Evolutionary conservation across 2,329 filamentous ascomycete species (phyloP).

Genomic region (Nemania sp.): DNA sequence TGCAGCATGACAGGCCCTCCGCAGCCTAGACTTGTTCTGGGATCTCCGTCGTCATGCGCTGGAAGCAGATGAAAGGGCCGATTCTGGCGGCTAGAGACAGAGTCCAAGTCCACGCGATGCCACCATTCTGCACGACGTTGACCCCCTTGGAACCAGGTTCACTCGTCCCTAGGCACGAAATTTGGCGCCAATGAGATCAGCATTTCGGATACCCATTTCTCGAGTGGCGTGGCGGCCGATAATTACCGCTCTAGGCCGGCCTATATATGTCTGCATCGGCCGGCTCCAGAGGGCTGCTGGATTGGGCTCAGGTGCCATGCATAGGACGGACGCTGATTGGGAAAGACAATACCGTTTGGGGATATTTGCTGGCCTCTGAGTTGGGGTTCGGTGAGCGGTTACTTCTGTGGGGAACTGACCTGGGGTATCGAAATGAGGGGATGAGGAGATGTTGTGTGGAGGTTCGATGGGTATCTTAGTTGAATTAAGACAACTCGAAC

Average conservation of each 20-base stretch:
- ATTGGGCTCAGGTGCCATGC: constrained; percentile 20
- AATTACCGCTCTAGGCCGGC: neutral
- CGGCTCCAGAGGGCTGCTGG: constrained; percentile 9
- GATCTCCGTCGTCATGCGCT: neutral
- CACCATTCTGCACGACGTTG: constrained; percentile 1
- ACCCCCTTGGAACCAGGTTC: neutral
- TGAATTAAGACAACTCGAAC: neutral
- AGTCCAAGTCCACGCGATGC: neutral
- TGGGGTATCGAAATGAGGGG: neutral
- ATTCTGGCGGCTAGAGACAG: constrained; percentile 13
- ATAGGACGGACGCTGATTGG: constrained; percentile 32
- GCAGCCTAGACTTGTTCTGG: constrained; percentile 7
- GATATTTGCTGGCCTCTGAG: neutral
- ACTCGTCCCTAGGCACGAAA: neutral
- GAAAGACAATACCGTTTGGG: constrained; percentile 31
- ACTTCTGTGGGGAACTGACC: neutral
- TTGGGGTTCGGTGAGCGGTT: constrained; percentile 5
- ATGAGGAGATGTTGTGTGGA: neutral
- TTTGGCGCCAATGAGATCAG: constrained; percentile 2
- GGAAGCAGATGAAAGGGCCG: constrained; percentile 21
- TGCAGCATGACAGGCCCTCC: constrained; percentile 11
- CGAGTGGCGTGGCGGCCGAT: neutral
- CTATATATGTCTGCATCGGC: constrained; percentile 16
- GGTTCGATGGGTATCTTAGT: neutral
- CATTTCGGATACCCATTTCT: too few species aligned